Evolutionary conservation across 2,329 filamentous ascomycete genomes (phyloP).

Genomic region (Lachnellula suecica): DNA sequence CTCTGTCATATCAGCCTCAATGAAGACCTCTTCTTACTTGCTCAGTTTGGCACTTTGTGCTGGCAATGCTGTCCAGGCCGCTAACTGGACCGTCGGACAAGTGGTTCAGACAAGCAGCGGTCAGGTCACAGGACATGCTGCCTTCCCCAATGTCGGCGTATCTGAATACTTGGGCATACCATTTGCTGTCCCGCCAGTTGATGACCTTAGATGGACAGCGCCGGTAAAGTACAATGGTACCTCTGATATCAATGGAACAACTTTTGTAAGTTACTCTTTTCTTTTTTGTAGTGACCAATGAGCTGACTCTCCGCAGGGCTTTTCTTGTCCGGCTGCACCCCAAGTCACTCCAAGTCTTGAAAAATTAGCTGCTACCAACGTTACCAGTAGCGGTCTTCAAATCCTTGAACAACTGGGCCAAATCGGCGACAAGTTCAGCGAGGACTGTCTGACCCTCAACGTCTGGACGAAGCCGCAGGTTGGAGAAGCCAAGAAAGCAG

Average conservation of each 20-base stretch:
- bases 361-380: constrained; percentile 13
- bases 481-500: constrained; percentile 35
- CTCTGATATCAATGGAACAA: constrained; percentile 15
- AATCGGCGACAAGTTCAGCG: constrained; percentile 11
- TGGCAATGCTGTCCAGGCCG: background rate
- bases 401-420: constrained; percentile 6
- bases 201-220: constrained; percentile 37
- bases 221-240: constrained; percentile 25
- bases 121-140: constrained; percentile 19
- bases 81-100: constrained; percentile 18
- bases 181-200: constrained; percentile 37
- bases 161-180: constrained; percentile 39
- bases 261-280: constrained; percentile 15
- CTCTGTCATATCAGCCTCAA: too few species aligned
- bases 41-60: background rate
- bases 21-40: background rate
- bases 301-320: constrained; percentile 12
- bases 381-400: constrained; percentile 20
- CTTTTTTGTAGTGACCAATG: constrained; percentile 2
- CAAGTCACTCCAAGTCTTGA: constrained; percentile 1
- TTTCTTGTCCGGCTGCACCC: constrained; percentile 6
- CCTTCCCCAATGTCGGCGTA: constrained; percentile 14
- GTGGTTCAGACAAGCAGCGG: constrained; percentile 21
- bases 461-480: constrained; percentile 35
- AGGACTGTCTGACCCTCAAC: constrained; percentile 38